Percentiles rank a stretch among this genome's conserved stretches.
Evolutionary conservation across 139 green algal species (phyloP).

Genomic region (Astrephomene gubernaculifera): DNA sequence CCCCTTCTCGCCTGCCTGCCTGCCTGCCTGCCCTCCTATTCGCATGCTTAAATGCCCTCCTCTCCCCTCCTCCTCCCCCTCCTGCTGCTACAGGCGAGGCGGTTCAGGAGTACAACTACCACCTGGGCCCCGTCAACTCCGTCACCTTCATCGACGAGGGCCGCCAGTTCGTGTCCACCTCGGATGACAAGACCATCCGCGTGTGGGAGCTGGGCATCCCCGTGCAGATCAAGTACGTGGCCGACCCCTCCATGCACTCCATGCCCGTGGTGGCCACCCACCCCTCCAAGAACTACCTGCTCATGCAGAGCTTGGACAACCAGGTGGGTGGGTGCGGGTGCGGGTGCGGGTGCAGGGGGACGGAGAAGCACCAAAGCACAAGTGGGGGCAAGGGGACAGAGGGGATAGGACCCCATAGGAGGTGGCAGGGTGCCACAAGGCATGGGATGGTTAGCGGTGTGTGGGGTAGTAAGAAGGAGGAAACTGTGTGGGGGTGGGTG

Average conservation of each 20-base stretch:
- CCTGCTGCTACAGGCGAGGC: constrained; percentile 17
- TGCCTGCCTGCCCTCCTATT: too few relatives aligned
- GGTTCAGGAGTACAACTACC: constrained; percentile 96
- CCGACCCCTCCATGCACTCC: constrained; percentile 97
- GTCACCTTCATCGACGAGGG: constrained; percentile 97
- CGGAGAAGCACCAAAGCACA: too few relatives aligned
- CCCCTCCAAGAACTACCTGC: constrained; percentile 83
- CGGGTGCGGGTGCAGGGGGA: neutral
- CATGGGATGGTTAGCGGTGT: too few relatives aligned
- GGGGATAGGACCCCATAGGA: too few relatives aligned
- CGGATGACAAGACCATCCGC: constrained; percentile 97
- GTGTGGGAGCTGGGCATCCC: constrained; percentile 99
- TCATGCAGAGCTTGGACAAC: constrained; percentile 79
- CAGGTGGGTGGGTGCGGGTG: constrained; percentile 46
- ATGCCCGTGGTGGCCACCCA: constrained; percentile 84
- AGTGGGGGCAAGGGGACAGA: too few relatives aligned
- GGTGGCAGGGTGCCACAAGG: too few relatives aligned
- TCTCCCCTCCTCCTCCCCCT: neutral
- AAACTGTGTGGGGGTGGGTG: too few relatives aligned
- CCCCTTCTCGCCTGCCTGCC: neutral
- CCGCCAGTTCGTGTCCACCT: constrained; percentile 87
- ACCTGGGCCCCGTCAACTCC: constrained; percentile 96
- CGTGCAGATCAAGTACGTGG: constrained; percentile 93
- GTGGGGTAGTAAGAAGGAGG: too few relatives aligned
- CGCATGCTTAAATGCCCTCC: too few relatives aligned